Conservation (phyloP, 331 rosid species). For the Malus hybrid region DNA sequence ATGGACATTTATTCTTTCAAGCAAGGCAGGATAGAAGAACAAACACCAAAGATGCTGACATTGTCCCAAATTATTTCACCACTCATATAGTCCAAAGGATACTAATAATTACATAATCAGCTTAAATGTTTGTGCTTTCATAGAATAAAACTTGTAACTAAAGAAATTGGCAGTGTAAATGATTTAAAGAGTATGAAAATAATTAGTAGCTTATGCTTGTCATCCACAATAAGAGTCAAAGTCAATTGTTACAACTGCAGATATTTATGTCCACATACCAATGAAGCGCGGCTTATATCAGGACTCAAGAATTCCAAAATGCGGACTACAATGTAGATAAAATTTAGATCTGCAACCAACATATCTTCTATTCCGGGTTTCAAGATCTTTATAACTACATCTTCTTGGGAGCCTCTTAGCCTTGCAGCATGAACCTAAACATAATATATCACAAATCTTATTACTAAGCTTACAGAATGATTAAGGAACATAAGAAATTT, state of each 20-base stretch:
- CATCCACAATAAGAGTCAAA: neutral
- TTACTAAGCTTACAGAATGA: slow-evolving; percentile 3
- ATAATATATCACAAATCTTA: slow-evolving; percentile 18
- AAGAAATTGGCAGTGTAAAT: neutral
- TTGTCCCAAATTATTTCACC: neutral
- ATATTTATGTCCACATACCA: slow-evolving; percentile 40
- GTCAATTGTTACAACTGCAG: slow-evolving; percentile 3
- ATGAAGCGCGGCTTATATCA: slow-evolving; percentile 78
- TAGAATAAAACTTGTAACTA: neutral
- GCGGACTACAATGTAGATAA: slow-evolving; percentile 78
- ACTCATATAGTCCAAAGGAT: no score
- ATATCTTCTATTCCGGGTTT: slow-evolving; percentile 95
- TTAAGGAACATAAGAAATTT: neutral
- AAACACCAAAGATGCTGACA: neutral
- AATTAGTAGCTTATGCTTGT: neutral
- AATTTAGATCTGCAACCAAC: slow-evolving; percentile 92
- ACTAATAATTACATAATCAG: no score
- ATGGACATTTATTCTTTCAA: no score
- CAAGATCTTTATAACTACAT: slow-evolving; percentile 92
- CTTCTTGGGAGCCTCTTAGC: slow-evolving; percentile 79
- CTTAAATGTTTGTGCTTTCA: neutral
- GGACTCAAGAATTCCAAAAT: slow-evolving; percentile 93
- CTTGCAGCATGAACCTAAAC: slow-evolving; percentile 88
- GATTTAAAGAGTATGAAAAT: neutral
- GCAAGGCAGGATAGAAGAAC: no score